These are phyloP conservation scores for Atalantia buxifolia DNA, from an alignment of 345 rosid genomes.

Conservation along the genomic window DNA sequence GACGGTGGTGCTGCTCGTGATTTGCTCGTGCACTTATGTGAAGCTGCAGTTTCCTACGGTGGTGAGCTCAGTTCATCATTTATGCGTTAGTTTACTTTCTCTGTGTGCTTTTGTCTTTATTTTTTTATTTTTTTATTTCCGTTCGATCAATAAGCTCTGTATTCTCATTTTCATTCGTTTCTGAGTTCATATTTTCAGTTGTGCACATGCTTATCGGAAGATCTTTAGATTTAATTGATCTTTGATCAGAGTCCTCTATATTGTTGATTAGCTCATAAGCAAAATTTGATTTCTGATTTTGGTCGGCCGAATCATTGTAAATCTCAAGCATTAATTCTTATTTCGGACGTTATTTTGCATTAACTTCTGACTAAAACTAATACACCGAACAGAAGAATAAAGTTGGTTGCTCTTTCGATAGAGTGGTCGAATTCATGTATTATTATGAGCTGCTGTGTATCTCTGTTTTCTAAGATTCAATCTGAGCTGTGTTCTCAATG, in stretches of 20 bases:
- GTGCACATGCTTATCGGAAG: not conserved
- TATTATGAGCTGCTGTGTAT: not conserved
- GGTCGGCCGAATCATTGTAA: not conserved
- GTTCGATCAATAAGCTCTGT: not conserved
- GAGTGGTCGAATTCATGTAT: not conserved
- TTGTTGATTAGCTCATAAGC: not conserved
- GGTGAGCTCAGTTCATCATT: no score
- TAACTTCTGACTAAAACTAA: no score
- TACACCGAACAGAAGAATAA: not conserved
- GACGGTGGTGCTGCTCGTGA: slow-evolving; percentile 83
- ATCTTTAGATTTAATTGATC: not conserved
- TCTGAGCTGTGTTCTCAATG: not conserved
- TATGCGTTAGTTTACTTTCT: not conserved
- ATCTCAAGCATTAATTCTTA: not conserved
- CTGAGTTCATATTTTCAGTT: not conserved
- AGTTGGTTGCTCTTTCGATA: not conserved
- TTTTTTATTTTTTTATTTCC: no score
- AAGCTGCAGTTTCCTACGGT: slow-evolving; percentile 99
- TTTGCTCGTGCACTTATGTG: slow-evolving; percentile 84
- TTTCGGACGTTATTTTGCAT: not conserved
- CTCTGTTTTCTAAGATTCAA: not conserved
- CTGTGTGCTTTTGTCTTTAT: not conserved
- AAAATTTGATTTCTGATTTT: not conserved
- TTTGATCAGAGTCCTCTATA: not conserved
- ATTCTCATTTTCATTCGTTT: not conserved